Evolutionary conservation across 129 eudicot genomes (phyloP), one percentile per base, ranked within the genome.

Genomic region (Mikania micrantha): DNA sequence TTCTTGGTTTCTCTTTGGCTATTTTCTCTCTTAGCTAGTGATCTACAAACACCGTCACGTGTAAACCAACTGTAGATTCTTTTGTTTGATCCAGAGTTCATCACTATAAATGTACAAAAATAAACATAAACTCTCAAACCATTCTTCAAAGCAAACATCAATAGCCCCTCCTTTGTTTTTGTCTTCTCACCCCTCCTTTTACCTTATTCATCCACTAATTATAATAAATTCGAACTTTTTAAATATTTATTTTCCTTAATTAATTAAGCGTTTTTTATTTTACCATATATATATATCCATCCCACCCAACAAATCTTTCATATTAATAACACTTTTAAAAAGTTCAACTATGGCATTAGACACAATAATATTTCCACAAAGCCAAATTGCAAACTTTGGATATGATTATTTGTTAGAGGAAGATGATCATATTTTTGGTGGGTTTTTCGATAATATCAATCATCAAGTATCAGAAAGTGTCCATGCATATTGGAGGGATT

Each of bases 301-400:
- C 41, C 41, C 9, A 2, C 54, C 54, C n/a, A n/a, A n/a, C n/a
- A n/a, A n/a, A n/a, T n/a, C n/a, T n/a, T n/a, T n/a, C n/a, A n/a
- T n/a, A n/a, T n/a, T n/a, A n/a, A n/a, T n/a, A n/a, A n/a, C n/a
- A n/a, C 6, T 3, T 44, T 15, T 15, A 67, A n/a, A 53, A 12
- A 59, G 13, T 17, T 10, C 63, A 29, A 88, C n/a, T n/a, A n/a
- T 88, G 96, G 89, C 91, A 24, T 39, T 83, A 31, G 89, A 88
- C 22, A 77, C 88, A 17, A 85, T 66, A 19, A 32, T 83, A 16
- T 78, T 60, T 75, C 80, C 84, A 44, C 88, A 85, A 60, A 84
- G 73, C 29, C 78, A 79, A 42, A 54, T 77, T 59, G 60, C 69
- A 24, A 45, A 69, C 63, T 69, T 73, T 50, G 73, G 74, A n/a